phyloP scores from a whole-genome alignment of 345 rosid species.

The Brassica cretica region DNA sequence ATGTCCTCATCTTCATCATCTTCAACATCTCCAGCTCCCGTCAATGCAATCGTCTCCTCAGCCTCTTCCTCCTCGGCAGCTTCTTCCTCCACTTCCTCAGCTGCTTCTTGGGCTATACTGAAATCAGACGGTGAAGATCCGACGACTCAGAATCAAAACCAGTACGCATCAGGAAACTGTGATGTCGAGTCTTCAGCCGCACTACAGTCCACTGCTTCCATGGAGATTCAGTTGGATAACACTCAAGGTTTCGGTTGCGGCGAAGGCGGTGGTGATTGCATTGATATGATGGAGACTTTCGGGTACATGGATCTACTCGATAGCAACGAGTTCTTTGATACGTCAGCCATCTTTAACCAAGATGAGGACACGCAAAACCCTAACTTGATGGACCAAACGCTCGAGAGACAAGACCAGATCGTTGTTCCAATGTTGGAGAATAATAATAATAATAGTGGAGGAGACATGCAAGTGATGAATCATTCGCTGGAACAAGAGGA shows the following conservation, averaged over 20 bases:
- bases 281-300: slow-evolving; percentile 76
- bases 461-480: slow-evolving; percentile 37
- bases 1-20: slow-evolving; percentile 96
- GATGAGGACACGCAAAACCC: slow-evolving; percentile 42
- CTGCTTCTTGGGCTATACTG: slow-evolving; percentile 80
- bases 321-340: slow-evolving; percentile 67
- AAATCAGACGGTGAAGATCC: slow-evolving; percentile 62
- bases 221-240: slow-evolving; percentile 54
- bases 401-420: slow-evolving; percentile 27
- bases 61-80: slow-evolving; percentile 61
- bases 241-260: slow-evolving; percentile 42
- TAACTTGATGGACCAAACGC: slow-evolving; percentile 38
- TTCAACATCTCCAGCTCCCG: slow-evolving; percentile 76
- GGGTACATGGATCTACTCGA: slow-evolving; percentile 86
- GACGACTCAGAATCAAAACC: slow-evolving; percentile 20
- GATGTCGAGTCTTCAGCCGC: slow-evolving; percentile 40
- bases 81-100: slow-evolving; percentile 60
- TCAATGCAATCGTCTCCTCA: slow-evolving; percentile 50
- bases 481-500: slow-evolving; percentile 43
- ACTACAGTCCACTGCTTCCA: slow-evolving; percentile 74
- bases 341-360: slow-evolving; percentile 60
- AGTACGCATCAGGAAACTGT: slow-evolving; percentile 28
- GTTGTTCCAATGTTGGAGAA: slow-evolving; percentile 32
- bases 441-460: slow-evolving; percentile 31
- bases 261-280: slow-evolving; percentile 47